phyloP scores from a whole-genome alignment of 2,329 filamentous ascomycete genomes.

The Elsinoe batatas region DNA sequence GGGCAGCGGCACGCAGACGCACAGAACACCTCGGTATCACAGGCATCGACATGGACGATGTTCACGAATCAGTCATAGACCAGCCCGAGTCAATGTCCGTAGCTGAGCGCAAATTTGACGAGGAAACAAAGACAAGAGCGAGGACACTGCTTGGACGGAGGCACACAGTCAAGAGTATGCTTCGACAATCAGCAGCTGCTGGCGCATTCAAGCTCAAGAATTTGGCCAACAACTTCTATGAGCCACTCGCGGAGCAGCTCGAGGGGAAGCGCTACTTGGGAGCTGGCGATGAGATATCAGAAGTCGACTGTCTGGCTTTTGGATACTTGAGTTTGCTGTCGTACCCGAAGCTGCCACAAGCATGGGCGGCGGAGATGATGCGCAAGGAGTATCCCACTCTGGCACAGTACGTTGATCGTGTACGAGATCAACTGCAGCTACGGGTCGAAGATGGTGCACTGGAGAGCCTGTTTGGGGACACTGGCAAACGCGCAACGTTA shows the following conservation, averaged over 20 bases:
- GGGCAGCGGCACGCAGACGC: constrained; percentile 57
- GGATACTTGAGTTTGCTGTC: constrained; percentile 72
- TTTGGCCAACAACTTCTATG: constrained; percentile 60
- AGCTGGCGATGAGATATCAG: constrained; percentile 42
- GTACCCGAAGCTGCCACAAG: constrained; percentile 49
- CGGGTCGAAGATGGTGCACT: constrained; percentile 20
- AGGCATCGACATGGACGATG: constrained; percentile 36
- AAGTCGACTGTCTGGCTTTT: constrained; percentile 68
- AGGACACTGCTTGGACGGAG: constrained; percentile 47
- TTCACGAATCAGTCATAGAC: constrained; percentile 30
- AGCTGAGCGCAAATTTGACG: constrained; percentile 8
- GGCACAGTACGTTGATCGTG: constrained; percentile 28
- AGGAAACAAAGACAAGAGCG: constrained; percentile 26
- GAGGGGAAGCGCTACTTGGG: constrained; percentile 49
- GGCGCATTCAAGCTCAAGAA: constrained; percentile 67
- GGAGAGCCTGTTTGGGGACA: constrained; percentile 13
- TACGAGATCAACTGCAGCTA: constrained; percentile 17
- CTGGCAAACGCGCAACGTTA: constrained; percentile 15
- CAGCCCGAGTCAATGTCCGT: constrained; percentile 23
- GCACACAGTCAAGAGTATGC: constrained; percentile 50
- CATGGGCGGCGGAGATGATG: constrained; percentile 53
- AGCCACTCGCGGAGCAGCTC: constrained; percentile 57
- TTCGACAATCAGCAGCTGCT: constrained; percentile 58
- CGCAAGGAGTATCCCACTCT: constrained; percentile 36
- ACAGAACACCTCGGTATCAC: constrained; percentile 46